phyloP scores from a whole-genome alignment of 805 yeast species.

The Metschnikowia cubensis region DNA sequence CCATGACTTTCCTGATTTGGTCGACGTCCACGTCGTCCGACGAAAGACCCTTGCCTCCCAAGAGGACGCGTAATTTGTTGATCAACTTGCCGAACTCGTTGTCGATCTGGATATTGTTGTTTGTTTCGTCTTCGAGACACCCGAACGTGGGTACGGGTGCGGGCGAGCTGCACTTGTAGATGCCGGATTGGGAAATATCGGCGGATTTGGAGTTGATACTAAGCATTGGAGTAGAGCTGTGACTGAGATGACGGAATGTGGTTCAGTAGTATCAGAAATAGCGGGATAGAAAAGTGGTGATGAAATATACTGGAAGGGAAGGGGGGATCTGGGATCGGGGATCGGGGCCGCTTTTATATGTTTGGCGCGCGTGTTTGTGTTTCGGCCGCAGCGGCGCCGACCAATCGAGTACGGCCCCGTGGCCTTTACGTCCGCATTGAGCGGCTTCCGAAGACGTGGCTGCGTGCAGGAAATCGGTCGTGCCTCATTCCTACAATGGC shows the following conservation, averaged over 20 bases:
- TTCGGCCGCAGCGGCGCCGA: slow-evolving; percentile 1
- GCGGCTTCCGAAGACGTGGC: too few relatives aligned
- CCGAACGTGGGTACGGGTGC: slow-evolving; percentile 16
- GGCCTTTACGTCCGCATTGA: not conserved
- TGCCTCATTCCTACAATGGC: not conserved
- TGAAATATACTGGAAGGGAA: not conserved
- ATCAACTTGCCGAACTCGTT: slow-evolving; percentile 25
- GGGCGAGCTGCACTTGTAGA: slow-evolving; percentile 9
- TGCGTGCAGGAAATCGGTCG: not conserved
- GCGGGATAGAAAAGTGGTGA: not conserved
- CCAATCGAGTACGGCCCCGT: slow-evolving; percentile 1
- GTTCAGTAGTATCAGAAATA: not conserved
- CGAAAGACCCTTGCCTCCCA: slow-evolving; percentile 34
- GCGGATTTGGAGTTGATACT: slow-evolving; percentile 7
- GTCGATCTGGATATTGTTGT: slow-evolving; percentile 15
- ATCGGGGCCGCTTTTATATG: slow-evolving; percentile 1
- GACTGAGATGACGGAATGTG: not conserved
- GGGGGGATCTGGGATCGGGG: not conserved
- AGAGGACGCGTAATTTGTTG: slow-evolving; percentile 21
- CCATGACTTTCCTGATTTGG: slow-evolving; percentile 43
- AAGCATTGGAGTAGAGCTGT: not conserved
- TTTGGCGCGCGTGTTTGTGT: not conserved
- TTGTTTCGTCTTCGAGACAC: slow-evolving; percentile 16
- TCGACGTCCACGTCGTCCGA: slow-evolving; percentile 52
- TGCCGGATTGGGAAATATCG: slow-evolving; percentile 6